phyloP scores from a whole-genome alignment of 371 early-diverging fungal genomes.

The Mortierella sp. region DNA sequence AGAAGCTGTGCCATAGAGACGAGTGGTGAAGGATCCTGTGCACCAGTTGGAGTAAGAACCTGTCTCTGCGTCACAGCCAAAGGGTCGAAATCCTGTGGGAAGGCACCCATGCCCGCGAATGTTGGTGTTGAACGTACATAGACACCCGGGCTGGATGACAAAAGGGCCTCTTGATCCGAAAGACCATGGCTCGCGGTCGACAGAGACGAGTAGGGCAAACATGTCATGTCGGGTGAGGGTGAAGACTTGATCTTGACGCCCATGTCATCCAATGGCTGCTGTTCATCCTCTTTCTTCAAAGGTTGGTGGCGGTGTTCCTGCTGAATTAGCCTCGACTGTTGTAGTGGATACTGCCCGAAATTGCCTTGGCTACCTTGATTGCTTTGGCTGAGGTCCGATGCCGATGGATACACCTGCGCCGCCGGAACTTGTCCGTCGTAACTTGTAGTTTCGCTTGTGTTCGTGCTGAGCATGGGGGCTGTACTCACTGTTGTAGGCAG shows the following conservation, averaged over 20 bases:
- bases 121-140: constrained; percentile 13
- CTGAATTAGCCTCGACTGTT: background rate
- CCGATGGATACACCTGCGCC: background rate
- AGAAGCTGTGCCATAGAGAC: too few species aligned
- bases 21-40: too few species aligned
- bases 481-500: background rate
- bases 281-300: constrained; percentile 2
- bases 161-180: background rate
- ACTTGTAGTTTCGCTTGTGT: too few species aligned
- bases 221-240: constrained; percentile 18
- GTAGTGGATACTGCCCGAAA: background rate
- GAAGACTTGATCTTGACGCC: constrained; percentile 19
- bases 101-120: constrained; percentile 12
- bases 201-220: constrained; percentile 4
- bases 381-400: background rate
- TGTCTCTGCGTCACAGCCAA: too few species aligned
- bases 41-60: too few species aligned
- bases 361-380: background rate
- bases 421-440: too few species aligned
- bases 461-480: background rate
- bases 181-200: background rate
- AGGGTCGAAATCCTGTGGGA: too few species aligned
- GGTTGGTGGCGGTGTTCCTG: background rate
- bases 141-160: background rate
- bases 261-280: background rate